Base-by-base conservation (phyloP, 2,329 filamentous ascomycete genomes). In the Anthostomella pinea region DNA sequence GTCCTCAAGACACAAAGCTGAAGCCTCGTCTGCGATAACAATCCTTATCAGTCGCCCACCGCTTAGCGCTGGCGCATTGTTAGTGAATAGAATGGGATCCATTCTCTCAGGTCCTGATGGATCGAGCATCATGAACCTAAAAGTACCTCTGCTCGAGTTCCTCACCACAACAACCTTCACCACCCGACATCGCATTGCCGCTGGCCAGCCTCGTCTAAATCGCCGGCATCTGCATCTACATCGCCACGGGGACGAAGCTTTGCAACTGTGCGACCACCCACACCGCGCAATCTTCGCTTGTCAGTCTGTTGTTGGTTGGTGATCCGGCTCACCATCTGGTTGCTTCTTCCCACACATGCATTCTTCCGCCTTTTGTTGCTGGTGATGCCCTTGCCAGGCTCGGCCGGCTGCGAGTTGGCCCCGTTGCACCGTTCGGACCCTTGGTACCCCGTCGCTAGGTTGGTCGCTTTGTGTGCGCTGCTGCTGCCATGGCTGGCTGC, bases 311-410 rank as follows among this genome's bases (percentile, higher is more conserved):
- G 36, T 36, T 39, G 38, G 32, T 35, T 30, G 21, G 28, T 33
- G 35, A 38, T 38, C 43, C 40, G 36, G 25, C 11, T 27, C 37
- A 33, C 37, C 39, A 33, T 26, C 38, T 32, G 34, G 17, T 35
- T 35, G 32, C 27, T 41, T 27, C 10, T 39, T 37, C 48, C 33
- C 33, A 46, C 59, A 58, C 54, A 65, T 65, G 62, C 56, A 42
- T 59, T 52, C 52, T 52, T 50, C 39, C 41, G 41, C 30, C 38
- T 39, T 52, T 45, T 41, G 49, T 56, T 62, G 49, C 56, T 58
- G 63, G 63, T 65, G 56, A 66, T 62, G 60, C 62, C 58, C 58
- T 62, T 59, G 59, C 57, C 53, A 51, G 61, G 57, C 59, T 58
- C 57, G 58, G 53, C 51, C 51, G 50, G 53, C 52, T 53, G 52